Conservation (phyloP, 441 rosid species). For the Gossypium gossypioides region DNA sequence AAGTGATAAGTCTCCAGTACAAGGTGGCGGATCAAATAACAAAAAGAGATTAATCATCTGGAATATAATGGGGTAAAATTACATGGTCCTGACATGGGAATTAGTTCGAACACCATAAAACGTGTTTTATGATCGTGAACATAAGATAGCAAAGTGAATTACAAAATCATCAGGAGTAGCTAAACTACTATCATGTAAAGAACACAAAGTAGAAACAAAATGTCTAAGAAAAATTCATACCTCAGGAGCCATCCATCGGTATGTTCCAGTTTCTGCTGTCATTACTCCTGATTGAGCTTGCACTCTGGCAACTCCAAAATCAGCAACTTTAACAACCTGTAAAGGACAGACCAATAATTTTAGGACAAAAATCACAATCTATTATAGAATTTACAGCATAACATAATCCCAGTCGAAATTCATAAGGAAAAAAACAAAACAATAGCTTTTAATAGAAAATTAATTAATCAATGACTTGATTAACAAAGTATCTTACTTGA, state of each 20-base stretch:
- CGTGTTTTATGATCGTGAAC: not conserved
- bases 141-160: not conserved
- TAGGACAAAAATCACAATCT: not conserved
- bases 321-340: slow-evolving; percentile 76
- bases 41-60: not conserved
- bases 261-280: slow-evolving; percentile 82
- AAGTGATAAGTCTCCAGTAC: not conserved
- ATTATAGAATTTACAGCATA: not conserved
- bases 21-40: not conserved
- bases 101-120: not conserved
- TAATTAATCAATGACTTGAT: not conserved
- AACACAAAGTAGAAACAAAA: slow-evolving; percentile 10
- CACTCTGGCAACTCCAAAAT: slow-evolving; percentile 74
- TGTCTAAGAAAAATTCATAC: slow-evolving; percentile 22
- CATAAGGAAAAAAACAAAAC: not conserved
- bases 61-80: slow-evolving; percentile 1
- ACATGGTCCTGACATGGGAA: not conserved
- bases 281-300: slow-evolving; percentile 60
- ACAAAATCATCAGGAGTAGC: not conserved
- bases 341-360: slow-evolving; percentile 9
- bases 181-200: slow-evolving; percentile 11
- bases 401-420: not conserved
- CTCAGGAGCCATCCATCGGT: slow-evolving; percentile 87
- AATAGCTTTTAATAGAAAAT: not conserved
- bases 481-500: slow-evolving; percentile 50